phyloP scores from a whole-genome alignment of 495 filamentous ascomycete genomes.

The Filosporella fistucella region DNA sequence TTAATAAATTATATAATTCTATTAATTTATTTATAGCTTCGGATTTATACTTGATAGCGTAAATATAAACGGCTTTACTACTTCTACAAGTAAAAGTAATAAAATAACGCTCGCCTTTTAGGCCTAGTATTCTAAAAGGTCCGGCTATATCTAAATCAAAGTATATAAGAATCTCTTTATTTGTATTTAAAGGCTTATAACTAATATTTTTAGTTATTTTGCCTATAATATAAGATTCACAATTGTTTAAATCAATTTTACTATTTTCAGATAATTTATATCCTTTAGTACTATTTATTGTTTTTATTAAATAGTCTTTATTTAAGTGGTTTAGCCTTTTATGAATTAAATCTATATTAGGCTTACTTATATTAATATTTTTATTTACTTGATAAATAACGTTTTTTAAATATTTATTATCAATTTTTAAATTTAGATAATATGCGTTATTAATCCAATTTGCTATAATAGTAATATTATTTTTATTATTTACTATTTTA shows the following conservation, averaged over 20 bases:
- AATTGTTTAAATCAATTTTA: slow-evolving; percentile 1
- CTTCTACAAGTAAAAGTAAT: slow-evolving; percentile 4
- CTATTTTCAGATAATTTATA: background rate
- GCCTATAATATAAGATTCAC: background rate
- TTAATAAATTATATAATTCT: slow-evolving; percentile 1
- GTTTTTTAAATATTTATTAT: slow-evolving; percentile 2
- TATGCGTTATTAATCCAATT: slow-evolving; percentile 8
- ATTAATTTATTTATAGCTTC: background rate
- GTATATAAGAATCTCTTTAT: background rate
- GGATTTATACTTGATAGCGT: slow-evolving; percentile 9
- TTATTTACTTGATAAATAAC: too few species aligned
- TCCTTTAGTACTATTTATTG: background rate
- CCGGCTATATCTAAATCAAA: slow-evolving; percentile 5
- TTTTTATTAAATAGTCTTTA: slow-evolving; percentile 13
- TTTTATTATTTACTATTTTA: slow-evolving; percentile 1
- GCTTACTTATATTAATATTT: background rate
- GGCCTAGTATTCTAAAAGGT: slow-evolving; percentile 4
- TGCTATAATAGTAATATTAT: slow-evolving; percentile 1
- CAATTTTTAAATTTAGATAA: slow-evolving; percentile 8
- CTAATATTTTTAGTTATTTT: slow-evolving; percentile 6
- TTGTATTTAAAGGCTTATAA: slow-evolving; percentile 5
- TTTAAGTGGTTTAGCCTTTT: slow-evolving; percentile 11
- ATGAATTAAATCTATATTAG: slow-evolving; percentile 8
- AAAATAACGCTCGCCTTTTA: slow-evolving; percentile 6
- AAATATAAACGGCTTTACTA: slow-evolving; percentile 6